phyloP scores from a whole-genome alignment of 2,329 filamentous ascomycete genomes.

The Beauveria sp. region DNA sequence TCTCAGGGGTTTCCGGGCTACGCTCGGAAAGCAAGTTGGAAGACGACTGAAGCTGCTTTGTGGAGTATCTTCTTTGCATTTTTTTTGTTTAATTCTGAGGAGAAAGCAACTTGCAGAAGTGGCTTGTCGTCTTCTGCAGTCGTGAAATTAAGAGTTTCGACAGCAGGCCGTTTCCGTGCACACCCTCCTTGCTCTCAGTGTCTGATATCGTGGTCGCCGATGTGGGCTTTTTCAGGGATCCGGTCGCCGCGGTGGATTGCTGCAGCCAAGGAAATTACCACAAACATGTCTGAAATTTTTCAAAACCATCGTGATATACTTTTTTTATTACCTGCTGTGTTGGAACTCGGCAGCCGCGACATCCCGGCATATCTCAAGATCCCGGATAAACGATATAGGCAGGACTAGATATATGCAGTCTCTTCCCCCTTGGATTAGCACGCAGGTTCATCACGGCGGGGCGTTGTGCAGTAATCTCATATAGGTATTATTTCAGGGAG shows the following conservation, averaged over 20 bases:
- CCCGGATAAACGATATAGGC: background rate
- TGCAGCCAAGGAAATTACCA: conserved; percentile 1
- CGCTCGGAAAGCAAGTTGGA: background rate
- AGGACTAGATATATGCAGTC: background rate
- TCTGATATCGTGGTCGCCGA: background rate
- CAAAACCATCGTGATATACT: background rate
- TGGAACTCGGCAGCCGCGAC: background rate
- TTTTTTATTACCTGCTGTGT: background rate
- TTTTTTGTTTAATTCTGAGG: background rate
- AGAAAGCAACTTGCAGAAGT: background rate
- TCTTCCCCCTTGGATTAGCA: background rate
- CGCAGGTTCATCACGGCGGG: background rate
- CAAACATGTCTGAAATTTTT: background rate
- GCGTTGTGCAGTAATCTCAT: background rate
- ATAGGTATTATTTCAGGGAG: background rate
- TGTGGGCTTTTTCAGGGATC: conserved; percentile 1
- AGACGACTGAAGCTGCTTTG: background rate
- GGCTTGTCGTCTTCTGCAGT: background rate
- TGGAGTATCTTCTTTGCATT: background rate
- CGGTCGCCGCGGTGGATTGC: background rate
- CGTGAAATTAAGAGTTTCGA: background rate
- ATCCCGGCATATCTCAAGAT: conserved; percentile 5
- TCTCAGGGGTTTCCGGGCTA: conserved; percentile 7
- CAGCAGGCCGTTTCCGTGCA: background rate
- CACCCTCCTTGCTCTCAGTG: background rate